Conservation (phyloP, 371 early-diverging fungal genomes). For the Rhizopus sp. region DNA sequence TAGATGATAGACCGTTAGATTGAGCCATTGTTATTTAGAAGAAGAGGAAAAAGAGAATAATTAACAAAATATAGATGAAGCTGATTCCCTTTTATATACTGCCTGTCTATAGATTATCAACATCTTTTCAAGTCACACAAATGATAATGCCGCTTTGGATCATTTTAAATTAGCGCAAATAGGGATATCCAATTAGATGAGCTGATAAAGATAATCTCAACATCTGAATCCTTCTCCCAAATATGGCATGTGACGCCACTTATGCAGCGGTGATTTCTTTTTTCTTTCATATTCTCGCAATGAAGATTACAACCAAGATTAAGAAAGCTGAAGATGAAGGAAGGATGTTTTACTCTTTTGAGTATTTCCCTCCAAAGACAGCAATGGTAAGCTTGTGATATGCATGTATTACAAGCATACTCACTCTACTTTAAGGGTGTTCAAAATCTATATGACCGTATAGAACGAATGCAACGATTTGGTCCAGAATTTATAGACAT, state of each 20-base stretch:
- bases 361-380: slow-evolving; percentile 97
- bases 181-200: slow-evolving; percentile 1
- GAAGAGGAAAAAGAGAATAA: neutral
- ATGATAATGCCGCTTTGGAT: neutral
- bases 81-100: neutral
- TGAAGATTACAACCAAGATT: slow-evolving; percentile 82
- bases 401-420: neutral
- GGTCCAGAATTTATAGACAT: slow-evolving; percentile 96
- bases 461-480: slow-evolving; percentile 88
- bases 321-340: slow-evolving; percentile 68
- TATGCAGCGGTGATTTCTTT: neutral
- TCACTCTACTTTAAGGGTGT: slow-evolving; percentile 51
- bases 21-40: slow-evolving; percentile 12
- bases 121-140: slow-evolving; percentile 8
- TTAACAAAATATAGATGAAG: neutral
- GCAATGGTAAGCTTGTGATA: slow-evolving; percentile 37
- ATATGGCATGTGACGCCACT: neutral
- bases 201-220: slow-evolving; percentile 8
- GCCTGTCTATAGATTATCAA: neutral
- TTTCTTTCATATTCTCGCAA: slow-evolving; percentile 15
- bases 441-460: slow-evolving; percentile 77
- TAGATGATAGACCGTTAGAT: slow-evolving; percentile 20
- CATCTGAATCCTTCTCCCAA: slow-evolving; percentile 2
- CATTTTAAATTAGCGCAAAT: neutral
- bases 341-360: slow-evolving; percentile 86